Evolutionary conservation across 768 basidiomycete genomes (phyloP), one percentile per base, ranked within the genome.

Genomic region (Cubamyces sp.): DNA sequence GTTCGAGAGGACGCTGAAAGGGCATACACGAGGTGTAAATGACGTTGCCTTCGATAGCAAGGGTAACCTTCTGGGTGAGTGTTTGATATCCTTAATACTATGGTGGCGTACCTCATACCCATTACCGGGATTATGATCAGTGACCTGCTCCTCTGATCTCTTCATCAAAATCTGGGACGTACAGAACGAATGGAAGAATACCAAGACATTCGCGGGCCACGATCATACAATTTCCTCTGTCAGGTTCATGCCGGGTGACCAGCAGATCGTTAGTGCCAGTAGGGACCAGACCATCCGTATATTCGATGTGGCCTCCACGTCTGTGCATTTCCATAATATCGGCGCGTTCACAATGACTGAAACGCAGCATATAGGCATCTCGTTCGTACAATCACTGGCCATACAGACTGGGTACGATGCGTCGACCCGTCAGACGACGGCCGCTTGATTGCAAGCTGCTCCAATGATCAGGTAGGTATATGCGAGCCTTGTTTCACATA

Each of bases 21-120:
- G 84, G 5, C 85, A 87, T 71, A 86, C 85, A 21, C 82, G 82
- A 66, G 77, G 77, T 16, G 83, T 87, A 6, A 79, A 76, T 61
- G 84, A 85, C 69, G 79, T 82, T n/a, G 83, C 85, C 57, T 86
- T 79, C 65, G 83, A 85, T 70, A 73, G 75, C 21, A 83, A 82
- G 69, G 84, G 84, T 8, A 78, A 75, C 40, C 68, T 78, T 23
- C 75, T 85, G 62, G 83, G 84, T 85, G 61, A 2, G 51, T 39
- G 43, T n/a, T 8, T 79, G 91, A 91, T 12, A 92, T 95, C 74
- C 84, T 92, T 43, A 80, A 84, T 53, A 87, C 5, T 40, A 18
- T 34, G 26, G n/a, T 37, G 14, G 47, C 52, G 12, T 28, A 15
- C 12, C 19, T 25, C 21, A 2, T 37, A 23, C 28, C 16, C 8